phyloP scores from a whole-genome alignment of 2,329 filamentous ascomycete genomes.

The Trichoderma lentiforme region DNA sequence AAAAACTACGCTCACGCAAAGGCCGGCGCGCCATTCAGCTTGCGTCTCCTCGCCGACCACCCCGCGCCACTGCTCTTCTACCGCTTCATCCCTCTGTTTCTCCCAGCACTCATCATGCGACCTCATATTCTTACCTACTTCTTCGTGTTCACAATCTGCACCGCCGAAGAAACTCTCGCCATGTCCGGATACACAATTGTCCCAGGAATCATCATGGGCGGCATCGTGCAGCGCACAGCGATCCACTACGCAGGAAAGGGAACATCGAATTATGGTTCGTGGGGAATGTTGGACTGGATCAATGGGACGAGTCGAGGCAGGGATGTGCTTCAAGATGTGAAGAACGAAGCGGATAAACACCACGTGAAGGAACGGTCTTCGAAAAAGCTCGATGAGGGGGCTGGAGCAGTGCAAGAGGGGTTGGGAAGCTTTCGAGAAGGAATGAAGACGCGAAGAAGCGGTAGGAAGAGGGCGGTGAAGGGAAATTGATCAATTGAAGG shows the following conservation, averaged over 20 bases:
- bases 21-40: conserved; percentile 55
- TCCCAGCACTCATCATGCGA: conserved; percentile 62
- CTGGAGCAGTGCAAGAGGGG: conserved; percentile 33
- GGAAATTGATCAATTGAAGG: not conserved
- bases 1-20: conserved; percentile 49
- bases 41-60: conserved; percentile 66
- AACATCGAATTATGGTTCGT: conserved; percentile 58
- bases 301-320: conserved; percentile 54
- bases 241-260: conserved; percentile 48
- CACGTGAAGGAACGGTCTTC: conserved; percentile 43
- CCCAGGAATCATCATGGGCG: conserved; percentile 52
- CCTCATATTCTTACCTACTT: conserved; percentile 73
- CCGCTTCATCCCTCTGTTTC: conserved; percentile 62
- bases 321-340: conserved; percentile 48
- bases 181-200: conserved; percentile 65
- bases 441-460: conserved; percentile 28
- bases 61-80: conserved; percentile 61
- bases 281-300: conserved; percentile 61
- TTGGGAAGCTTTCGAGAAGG: conserved; percentile 30
- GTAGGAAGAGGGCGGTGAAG: conserved; percentile 23
- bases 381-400: conserved; percentile 33
- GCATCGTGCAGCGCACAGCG: conserved; percentile 43
- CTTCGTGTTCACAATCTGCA: conserved; percentile 59
- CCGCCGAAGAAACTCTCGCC: conserved; percentile 63
- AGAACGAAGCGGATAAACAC: conserved; percentile 58